Evolutionary conservation across 257 asterid genomes (phyloP).

Genomic region (Galeopsis tetrahit): DNA sequence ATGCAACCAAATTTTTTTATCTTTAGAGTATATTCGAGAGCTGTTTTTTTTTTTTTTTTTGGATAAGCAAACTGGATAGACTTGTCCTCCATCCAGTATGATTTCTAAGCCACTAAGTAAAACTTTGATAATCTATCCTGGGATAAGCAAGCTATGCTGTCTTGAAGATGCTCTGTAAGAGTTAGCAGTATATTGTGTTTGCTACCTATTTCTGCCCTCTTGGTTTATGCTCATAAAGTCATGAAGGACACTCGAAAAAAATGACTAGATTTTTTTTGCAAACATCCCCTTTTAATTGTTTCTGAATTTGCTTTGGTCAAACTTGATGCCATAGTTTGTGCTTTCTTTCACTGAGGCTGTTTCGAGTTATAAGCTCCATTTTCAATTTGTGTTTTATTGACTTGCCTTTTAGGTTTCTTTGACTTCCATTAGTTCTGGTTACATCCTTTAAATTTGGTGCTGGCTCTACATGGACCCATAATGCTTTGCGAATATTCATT

Average conservation of each 20-base stretch:
- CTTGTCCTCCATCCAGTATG: slow-evolving; percentile 18
- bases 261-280: neutral
- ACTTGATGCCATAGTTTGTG: slow-evolving; percentile 10
- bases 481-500: slow-evolving; percentile 25
- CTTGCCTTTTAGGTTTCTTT: slow-evolving; percentile 16
- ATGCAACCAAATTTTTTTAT: slow-evolving; percentile 7
- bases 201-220: slow-evolving; percentile 11
- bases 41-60: neutral
- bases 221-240: slow-evolving; percentile 19
- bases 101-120: neutral
- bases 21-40: neutral
- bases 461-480: slow-evolving; percentile 10
- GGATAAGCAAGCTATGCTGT: slow-evolving; percentile 8
- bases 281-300: slow-evolving; percentile 6
- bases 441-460: neutral
- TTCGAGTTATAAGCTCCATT: neutral
- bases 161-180: slow-evolving; percentile 25
- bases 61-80: slow-evolving; percentile 15
- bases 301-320: slow-evolving; percentile 12
- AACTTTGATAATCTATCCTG: neutral
- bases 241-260: neutral
- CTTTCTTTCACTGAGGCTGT: slow-evolving; percentile 17
- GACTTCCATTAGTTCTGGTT: slow-evolving; percentile 24
- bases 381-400: slow-evolving; percentile 1
- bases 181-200: slow-evolving; percentile 4